phyloP scores from a whole-genome alignment of 2,329 filamentous ascomycete species.

The Pseudogymnoascus sp. region DNA sequence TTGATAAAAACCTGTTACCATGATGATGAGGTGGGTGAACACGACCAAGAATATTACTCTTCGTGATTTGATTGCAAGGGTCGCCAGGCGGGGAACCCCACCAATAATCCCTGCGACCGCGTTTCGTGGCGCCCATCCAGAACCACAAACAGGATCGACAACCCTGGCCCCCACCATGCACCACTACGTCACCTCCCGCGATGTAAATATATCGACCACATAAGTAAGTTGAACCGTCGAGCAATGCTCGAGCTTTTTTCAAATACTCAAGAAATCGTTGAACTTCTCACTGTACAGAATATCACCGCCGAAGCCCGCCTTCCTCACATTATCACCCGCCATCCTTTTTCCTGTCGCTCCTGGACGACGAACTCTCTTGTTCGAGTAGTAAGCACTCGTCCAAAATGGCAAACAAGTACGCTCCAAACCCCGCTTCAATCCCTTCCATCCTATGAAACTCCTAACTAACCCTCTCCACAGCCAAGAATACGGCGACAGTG shows the following conservation, averaged over 20 bases:
- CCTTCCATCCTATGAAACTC: background rate
- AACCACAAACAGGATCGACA: background rate
- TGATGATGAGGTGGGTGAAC: background rate
- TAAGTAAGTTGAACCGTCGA: background rate
- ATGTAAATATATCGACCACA: background rate
- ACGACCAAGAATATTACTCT: background rate
- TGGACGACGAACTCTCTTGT: background rate
- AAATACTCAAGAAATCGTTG: background rate
- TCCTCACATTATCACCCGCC: background rate
- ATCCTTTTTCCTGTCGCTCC: background rate
- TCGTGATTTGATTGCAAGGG: slow-evolving; percentile 1
- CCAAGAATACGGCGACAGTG: background rate
- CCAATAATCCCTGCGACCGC: background rate
- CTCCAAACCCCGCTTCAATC: background rate
- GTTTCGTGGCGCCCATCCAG: background rate
- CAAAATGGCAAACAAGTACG: slow-evolving; percentile 1
- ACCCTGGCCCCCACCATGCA: background rate
- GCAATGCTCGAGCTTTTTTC: background rate
- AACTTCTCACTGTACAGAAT: background rate
- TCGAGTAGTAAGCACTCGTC: background rate
- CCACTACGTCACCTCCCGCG: background rate
- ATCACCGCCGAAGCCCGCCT: background rate
- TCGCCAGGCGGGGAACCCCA: background rate
- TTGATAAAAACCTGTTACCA: background rate
- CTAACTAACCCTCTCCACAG: background rate